Base-by-base conservation (phyloP, 345 rosid genomes). In the Cardamine occulta region DNA sequence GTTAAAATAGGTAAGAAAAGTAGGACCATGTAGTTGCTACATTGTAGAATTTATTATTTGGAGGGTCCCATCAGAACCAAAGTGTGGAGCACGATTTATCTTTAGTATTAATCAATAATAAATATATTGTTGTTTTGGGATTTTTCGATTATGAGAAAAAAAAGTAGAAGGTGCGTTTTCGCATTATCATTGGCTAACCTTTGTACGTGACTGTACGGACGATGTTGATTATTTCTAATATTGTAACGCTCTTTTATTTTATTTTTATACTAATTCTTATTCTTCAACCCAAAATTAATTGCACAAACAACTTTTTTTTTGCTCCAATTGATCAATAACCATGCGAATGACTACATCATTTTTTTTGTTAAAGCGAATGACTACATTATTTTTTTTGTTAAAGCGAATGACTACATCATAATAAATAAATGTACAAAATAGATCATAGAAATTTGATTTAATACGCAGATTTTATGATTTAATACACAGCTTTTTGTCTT, bases 91-190 rank as follows among this genome's bases (percentile, higher is more conserved):
- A 78, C 69, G 68, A 72, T 72, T 77, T 66, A 57, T 71, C 76
- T 77, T 70, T 47, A 13, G 4, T 55, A 7, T 55, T 63, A 70
- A 44, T 53, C 44, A 70, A 47, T 32, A 34, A 70, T 13, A 54
- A 45, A 23, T 32, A 63, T 45, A 45, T 24, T 58, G 19, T 64
- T 47, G 52, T 64, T 23, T 63, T 3, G 65, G 65, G 44, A 31
- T 24, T 40, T 78, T 72, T 72, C 35, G 68, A 78, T 72, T 59
- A 54, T 53, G 66, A 62, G 65, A 73, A 79, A 79, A 79, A 79
- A 77, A 79, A 77, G 80, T 58, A 62, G 14, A 6, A 7, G 59
- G 19, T 82, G 89, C 18, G 86, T 84, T 86, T 88, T 84, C 93
- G 78, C 13, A 21, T 28, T 71, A 77, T 75, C 40, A 85, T 86